Evolutionary conservation across 495 filamentous ascomycete genomes (phyloP), one percentile per base, ranked within the genome.

Genomic region (Aspergillus bridgeri): DNA sequence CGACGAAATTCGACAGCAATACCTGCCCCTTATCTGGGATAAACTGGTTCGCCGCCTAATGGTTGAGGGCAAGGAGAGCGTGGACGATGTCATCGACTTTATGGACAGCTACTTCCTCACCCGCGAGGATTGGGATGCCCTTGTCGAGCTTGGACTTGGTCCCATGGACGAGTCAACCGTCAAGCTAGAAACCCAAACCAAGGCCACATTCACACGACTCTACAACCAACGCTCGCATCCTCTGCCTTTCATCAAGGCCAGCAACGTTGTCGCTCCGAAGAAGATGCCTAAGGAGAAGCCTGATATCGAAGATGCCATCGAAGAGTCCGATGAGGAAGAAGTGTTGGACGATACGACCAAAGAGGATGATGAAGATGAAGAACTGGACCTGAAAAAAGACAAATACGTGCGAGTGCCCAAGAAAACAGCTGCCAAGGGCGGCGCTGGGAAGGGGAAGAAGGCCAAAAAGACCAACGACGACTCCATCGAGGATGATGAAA

Each of bases 41-140:
- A 80, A 83, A 62, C 74, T 92, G n/a, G 79, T 96, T 57, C 84
- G 86, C 51, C 81, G 81, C 51, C 76, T 96, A 38, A 82, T 86
- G 65, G 69, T 73, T 0, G 83, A 90, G 49, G 91, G 91, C 63
- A 91, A 90, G 67, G 88, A 91, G 0, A 77, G 79, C 23, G 84
- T 94, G 33, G 76, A 81, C 0, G 82, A 85, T n/a, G 77, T 88
- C 44, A 96, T 97, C 65, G 82, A 92, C 27, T 78, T 96, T 45
- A 96, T 99, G 94, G 94, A 99, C 65, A 89, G 86, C 69, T 99
- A 99, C 70, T 99, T 87, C 73, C 81, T 99, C n/a, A 98, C 94
- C 0, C 85, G 86, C 55, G 94, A 98, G 6, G 94, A 99, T 71
- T 96, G 88, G 71, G 94, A 99, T 69, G 87, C 84, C 15, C 89